Evolutionary conservation across 345 rosid species (phyloP), one percentile per base, ranked within the genome.

Genomic region (Citrus reticulata): DNA sequence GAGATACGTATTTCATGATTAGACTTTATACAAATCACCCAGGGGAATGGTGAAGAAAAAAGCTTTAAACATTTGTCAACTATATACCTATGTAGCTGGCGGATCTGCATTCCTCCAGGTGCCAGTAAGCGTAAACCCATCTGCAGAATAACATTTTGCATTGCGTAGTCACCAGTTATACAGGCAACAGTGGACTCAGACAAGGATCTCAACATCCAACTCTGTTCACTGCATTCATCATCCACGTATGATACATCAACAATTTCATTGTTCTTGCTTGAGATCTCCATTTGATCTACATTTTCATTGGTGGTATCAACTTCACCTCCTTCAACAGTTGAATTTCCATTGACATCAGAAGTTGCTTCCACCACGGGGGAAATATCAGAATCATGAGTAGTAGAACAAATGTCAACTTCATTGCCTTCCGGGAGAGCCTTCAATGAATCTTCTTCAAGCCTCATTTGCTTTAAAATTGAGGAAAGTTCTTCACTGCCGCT

Each of bases 131-230:
- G 91, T 76, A 96, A 90, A 29, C 98, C 99, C 93, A 96, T 93
- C 89, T 93, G 99, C 76, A 96, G 90, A 70, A 96, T 89, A 82
- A 93, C 98, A 83, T 96, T 96, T 85, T 96, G 98, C 98, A 94
- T 94, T 2, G 99, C 98, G 82, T 76, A 94, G 85, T 96, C 99
- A 77, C 93, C 87, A 68, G 98, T 96, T 70, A 96, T 87, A 81
- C 99, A 94, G 76, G 98, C 98, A 22, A 96, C 93, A 79, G 88
- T 91, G n/a, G 99, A 96, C 81, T 96, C 98, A 1, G 99, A 92
- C 40, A 96, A 83, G 27, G 97, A 93, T 83, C 95, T 93, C 80
- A 90, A 68, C 82, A 89, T 86, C 97, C 94, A 91, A 79, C 97
- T 94, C 81, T 94, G 92, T 86, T 94, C 97, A 59, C 95, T 93